Base-by-base conservation (phyloP, 352 stramenopile genomes). In the Globisporangium acanthophoron region DNA sequence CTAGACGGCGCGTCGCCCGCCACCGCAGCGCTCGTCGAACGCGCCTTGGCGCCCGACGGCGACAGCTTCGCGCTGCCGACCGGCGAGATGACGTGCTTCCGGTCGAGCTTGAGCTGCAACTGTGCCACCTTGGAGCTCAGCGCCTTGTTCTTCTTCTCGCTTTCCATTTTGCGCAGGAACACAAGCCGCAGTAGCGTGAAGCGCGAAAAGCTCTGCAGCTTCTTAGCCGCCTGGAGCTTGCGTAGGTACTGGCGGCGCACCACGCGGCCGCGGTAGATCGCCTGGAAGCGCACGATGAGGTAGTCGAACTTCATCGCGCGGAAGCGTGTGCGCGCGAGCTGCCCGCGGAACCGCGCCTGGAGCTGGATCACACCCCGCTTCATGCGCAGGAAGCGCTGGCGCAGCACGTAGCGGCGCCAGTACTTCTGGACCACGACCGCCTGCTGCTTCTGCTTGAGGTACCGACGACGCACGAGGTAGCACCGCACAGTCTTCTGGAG, bases 151-250 rank as follows among this genome's bases (percentile, higher is more conserved):
- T 82, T 75, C 62, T 90, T 88, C 55, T 90, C 78, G 56, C 90
- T 90, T 58, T 88, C 82, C 77, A 94, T 91, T 37, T 88, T 86
- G 18, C 71, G 70, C 49, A 91, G 45, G 56, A 92, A 91, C 8
- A 92, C 80, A 7, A 88, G 64, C 3, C 85, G 85, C 35, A 92
- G 64, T 9, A 91, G 66, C 15, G 77, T 86, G 55, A 92, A 87
- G 44, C 85, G 78, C 62, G 80, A 92, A 44, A 92, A 94, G 41
- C 78, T 70, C 65, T 94, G 85, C 20, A 94, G 70, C 20, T 73
- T 70, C 20, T 57, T 69, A 8, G 75, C 80, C 8, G 85, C 81
- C 8, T 59, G 58, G 21, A 78, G 29, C 37, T 74, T 69, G 48
- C 78, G 80, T 8, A 87, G 20, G 53, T 92, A 94, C 11, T 65